Percentiles rank a stretch among this genome's conserved stretches.
Evolutionary conservation across 1,139 yeast species (phyloP).

Genomic region (Pichia sp.): DNA sequence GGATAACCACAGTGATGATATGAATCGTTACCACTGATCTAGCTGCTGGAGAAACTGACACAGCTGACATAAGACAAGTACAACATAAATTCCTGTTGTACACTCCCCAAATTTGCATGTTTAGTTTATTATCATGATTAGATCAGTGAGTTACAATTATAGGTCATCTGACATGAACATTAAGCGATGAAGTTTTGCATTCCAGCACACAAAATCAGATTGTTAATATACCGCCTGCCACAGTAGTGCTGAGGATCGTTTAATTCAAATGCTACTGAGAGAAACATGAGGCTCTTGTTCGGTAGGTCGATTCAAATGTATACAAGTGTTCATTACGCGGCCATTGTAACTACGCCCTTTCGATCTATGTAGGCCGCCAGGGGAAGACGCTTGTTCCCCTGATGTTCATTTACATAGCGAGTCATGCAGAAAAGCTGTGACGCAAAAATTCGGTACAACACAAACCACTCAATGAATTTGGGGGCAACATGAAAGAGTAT

Average conservation of each 20-base stretch:
- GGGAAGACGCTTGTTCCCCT: neutral
- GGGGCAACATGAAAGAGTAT: neutral
- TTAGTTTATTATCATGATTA: neutral
- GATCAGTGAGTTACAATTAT: neutral
- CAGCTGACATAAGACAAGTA: too few relatives aligned
- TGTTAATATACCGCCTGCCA: neutral
- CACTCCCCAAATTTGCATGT: neutral
- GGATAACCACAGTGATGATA: too few relatives aligned
- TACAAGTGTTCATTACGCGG: neutral
- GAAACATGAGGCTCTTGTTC: neutral
- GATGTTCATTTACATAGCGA: neutral
- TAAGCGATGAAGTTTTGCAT: neutral
- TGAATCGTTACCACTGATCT: too few relatives aligned
- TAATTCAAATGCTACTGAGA: neutral
- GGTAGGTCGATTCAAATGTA: neutral
- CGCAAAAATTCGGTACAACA: neutral
- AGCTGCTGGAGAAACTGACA: too few relatives aligned
- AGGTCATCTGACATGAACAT: neutral
- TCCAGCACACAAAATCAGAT: neutral
- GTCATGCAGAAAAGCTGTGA: neutral
- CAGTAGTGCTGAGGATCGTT: neutral
- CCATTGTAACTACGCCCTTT: neutral
- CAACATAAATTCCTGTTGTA: too few relatives aligned
- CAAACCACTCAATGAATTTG: neutral
- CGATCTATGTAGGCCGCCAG: neutral